Base-by-base conservation (phyloP, 129 eudicot species). In the Saussurea involucrata region DNA sequence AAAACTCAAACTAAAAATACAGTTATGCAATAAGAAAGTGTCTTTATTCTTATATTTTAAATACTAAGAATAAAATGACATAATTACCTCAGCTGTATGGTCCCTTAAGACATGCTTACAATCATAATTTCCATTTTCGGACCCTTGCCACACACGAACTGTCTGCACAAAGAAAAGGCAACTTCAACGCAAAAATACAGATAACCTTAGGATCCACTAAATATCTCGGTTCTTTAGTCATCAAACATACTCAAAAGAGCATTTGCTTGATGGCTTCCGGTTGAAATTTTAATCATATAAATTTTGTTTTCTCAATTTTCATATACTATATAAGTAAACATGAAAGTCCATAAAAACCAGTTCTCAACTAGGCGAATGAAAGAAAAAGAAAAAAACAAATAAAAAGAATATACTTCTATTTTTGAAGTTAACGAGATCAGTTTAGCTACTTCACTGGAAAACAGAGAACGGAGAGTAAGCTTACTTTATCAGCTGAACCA, bases 401-500 rank as follows among this genome's bases (percentile, higher is more conserved):
- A 46, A 53, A 53, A 53, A 6, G 9, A 61, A 53, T 40, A 68
- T 3, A 13, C 29, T 57, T 4, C 2, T 20, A 4, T 32, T 71
- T 20, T 73, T 34, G 64, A 63, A 15, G 25, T 67, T 24, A 33
- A 24, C 11, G 8, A 44, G 22, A 20, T 28, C 24, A 21, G 63
- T 31, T 22, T 25, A 17, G 20, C 66, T 40, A 34, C 27, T 31
- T n/a, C 18, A 15, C 21, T 6, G 24, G 8, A 27, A 73, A 29
- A 66, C 24, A n/a, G 36, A 64, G 55, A 33, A n/a, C 4, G 18
- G 29, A 25, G 53, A 65, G 71, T 60, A 34, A 13, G 32, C 84
- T 69, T 81, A 91, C 98, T 86, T 91, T 95, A 85, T 95, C 98
- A 42, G 97, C 92, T 36, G 98, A 95, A 29, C 96, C 96, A 64